These are phyloP conservation scores for Penicillium daleae DNA, from an alignment of 495 filamentous ascomycete species.

Conservation along the genomic window DNA sequence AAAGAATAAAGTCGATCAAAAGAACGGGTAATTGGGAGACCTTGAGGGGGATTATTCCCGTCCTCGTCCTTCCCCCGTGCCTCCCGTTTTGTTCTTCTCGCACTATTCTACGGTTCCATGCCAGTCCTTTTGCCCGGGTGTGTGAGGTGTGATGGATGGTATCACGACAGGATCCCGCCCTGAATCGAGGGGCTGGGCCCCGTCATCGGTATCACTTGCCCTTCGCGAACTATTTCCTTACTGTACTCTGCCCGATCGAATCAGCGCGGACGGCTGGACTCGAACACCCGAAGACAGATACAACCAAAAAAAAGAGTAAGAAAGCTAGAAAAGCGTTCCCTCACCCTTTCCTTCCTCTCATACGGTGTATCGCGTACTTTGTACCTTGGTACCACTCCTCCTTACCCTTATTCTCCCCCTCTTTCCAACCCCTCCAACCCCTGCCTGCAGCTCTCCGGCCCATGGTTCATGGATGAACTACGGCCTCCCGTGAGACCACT, in stretches of 20 bases:
- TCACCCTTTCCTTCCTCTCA: not conserved
- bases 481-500: conserved; percentile 24
- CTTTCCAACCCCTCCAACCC: conserved; percentile 1
- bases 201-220: conserved; percentile 19
- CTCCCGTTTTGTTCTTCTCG: not conserved
- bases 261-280: not conserved
- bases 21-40: conserved; percentile 2
- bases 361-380: not conserved
- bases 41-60: conserved; percentile 8
- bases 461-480: conserved; percentile 17
- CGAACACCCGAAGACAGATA: not conserved
- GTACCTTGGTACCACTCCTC: conserved; percentile 4
- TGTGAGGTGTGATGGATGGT: conserved; percentile 9
- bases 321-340: not conserved
- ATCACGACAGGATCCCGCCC: conserved; percentile 17
- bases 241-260: conserved; percentile 14
- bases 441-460: conserved; percentile 30
- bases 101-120: not conserved
- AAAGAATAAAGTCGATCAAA: conserved; percentile 20
- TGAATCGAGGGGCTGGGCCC: conserved; percentile 6
- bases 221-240: conserved; percentile 19
- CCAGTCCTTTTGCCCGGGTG: conserved; percentile 1
- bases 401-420: not conserved
- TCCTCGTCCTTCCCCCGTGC: conserved; percentile 1
- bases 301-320: not conserved